Conservation (phyloP, 2,329 filamentous ascomycete species). For the Fusarium siculi region DNA sequence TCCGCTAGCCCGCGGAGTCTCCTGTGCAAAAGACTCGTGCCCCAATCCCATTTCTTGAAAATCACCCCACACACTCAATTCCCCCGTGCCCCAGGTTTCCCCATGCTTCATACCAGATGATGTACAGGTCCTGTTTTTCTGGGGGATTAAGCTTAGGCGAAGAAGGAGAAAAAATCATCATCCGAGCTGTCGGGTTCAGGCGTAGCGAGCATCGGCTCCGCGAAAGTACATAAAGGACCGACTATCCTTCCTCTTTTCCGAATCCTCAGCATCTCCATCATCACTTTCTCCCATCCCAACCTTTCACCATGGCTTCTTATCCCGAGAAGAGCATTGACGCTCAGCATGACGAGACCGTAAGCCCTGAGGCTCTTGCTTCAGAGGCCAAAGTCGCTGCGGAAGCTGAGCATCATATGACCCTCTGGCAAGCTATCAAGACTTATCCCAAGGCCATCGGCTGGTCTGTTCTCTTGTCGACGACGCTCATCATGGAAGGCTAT, state of each 20-base stretch:
- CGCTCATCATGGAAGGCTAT: slow-evolving; percentile 63
- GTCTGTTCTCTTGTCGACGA: slow-evolving; percentile 58
- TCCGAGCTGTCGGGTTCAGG: neutral
- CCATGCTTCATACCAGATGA: slow-evolving; percentile 13
- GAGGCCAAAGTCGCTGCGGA: slow-evolving; percentile 56
- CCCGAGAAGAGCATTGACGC: slow-evolving; percentile 37
- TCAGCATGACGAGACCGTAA: slow-evolving; percentile 42
- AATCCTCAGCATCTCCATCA: neutral
- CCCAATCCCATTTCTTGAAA: slow-evolving; percentile 19
- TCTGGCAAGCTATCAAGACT: slow-evolving; percentile 53
- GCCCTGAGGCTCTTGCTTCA: slow-evolving; percentile 42
- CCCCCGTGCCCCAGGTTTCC: slow-evolving; percentile 28
- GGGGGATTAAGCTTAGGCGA: neutral
- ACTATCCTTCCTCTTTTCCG: neutral
- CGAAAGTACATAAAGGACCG: slow-evolving; percentile 23
- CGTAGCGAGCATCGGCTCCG: neutral
- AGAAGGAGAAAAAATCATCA: neutral
- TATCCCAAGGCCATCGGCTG: slow-evolving; percentile 61
- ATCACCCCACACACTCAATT: slow-evolving; percentile 25
- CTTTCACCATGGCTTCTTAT: slow-evolving; percentile 38
- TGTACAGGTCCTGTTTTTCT: slow-evolving; percentile 2
- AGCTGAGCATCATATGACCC: slow-evolving; percentile 55
- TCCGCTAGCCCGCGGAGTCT: slow-evolving; percentile 19
- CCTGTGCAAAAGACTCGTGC: slow-evolving; percentile 1
- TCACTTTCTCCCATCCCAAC: too few relatives aligned